These are phyloP conservation scores for Tieghemostelium lacteum DNA, from an alignment of 78 protist species.

Conservation along the genomic window DNA sequence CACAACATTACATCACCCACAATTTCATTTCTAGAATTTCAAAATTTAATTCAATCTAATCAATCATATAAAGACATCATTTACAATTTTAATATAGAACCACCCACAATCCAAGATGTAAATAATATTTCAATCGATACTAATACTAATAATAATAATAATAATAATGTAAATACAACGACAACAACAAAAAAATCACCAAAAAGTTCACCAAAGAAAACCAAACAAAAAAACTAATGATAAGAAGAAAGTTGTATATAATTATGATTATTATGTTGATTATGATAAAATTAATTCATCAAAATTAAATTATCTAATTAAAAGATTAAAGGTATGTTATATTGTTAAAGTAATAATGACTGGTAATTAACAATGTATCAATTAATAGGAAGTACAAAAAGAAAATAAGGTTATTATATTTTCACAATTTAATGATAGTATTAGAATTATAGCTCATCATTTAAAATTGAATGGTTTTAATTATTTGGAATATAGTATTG, in stretches of 20 bases:
- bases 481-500: slow-evolving; percentile 13
- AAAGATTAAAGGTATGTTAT: slow-evolving; percentile 3
- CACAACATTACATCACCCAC: too few species aligned
- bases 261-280: neutral
- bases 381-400: neutral
- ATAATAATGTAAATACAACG: too few species aligned
- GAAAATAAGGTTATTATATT: slow-evolving; percentile 43
- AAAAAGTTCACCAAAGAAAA: neutral
- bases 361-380: neutral
- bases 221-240: neutral
- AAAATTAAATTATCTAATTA: slow-evolving; percentile 23
- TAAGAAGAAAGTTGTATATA: neutral
- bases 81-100: neutral
- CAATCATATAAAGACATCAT: too few species aligned
- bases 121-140: neutral
- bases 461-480: neutral
- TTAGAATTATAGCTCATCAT: slow-evolving; percentile 1
- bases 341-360: neutral
- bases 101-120: neutral
- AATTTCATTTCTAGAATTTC: too few species aligned
- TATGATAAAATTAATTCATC: neutral
- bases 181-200: slow-evolving; percentile 14
- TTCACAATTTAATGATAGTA: slow-evolving; percentile 46
- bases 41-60: too few species aligned
- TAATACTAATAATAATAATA: too few species aligned